Percentiles rank a stretch among this genome's conserved stretches.
These are phyloP conservation scores for Drosera spatulata DNA, from an alignment of 179 eudicot species.

Conservation along the genomic window DNA sequence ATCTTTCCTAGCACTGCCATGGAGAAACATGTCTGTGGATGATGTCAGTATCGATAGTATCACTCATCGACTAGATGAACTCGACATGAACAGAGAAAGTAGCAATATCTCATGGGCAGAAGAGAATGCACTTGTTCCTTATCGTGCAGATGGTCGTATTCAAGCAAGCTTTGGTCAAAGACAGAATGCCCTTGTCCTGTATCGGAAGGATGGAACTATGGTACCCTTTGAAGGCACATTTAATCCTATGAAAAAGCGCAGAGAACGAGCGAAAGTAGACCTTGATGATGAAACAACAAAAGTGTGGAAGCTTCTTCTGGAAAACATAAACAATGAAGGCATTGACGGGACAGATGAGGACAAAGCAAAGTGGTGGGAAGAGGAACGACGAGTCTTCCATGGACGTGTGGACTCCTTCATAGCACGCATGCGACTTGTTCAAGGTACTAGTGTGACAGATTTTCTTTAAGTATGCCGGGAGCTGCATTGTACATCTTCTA, in stretches of 20 bases:
- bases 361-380: slow-evolving; percentile 93
- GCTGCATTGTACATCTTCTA: too few species aligned
- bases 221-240: slow-evolving; percentile 54
- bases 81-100: slow-evolving; percentile 39
- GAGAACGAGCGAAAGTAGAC: slow-evolving; percentile 68
- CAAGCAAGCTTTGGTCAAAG: background rate
- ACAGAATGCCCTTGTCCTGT: slow-evolving; percentile 47
- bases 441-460: slow-evolving; percentile 38
- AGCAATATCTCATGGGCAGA: background rate
- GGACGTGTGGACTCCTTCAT: slow-evolving; percentile 93
- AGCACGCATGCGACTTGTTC: slow-evolving; percentile 97
- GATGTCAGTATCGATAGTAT: slow-evolving; percentile 43
- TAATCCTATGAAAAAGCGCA: slow-evolving; percentile 35
- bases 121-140: background rate
- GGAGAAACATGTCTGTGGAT: slow-evolving; percentile 28
- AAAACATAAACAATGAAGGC: slow-evolving; percentile 83
- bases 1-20: slow-evolving; percentile 25
- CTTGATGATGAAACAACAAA: slow-evolving; percentile 88
- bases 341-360: slow-evolving; percentile 84
- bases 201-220: slow-evolving; percentile 42
- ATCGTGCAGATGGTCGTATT: background rate
- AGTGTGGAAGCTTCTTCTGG: slow-evolving; percentile 89
- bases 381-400: slow-evolving; percentile 64
- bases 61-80: slow-evolving; percentile 25
- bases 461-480: too few species aligned